Base-by-base conservation (phyloP, 2,329 filamentous ascomycete genomes). In the Colletotrichum costaricense region DNA sequence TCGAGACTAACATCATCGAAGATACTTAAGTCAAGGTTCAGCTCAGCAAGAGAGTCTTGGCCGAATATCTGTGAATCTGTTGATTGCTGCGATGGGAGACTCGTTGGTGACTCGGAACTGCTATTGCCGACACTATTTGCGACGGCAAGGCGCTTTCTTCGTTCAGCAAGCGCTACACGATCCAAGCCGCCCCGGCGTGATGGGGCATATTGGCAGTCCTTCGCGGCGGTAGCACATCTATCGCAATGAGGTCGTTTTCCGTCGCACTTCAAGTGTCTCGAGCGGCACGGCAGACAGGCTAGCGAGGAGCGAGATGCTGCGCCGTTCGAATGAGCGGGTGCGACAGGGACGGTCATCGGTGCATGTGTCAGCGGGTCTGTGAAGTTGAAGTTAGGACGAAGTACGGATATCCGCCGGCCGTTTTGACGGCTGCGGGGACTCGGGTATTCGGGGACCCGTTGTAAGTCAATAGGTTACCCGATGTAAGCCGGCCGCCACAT, bases 211-310 rank as follows among this genome's bases (percentile, higher is more conserved):
- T 83, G 81, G 72, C 88, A 90, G 2, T 84, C 80, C 30, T 84
- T 84, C 9, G 81, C 80, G 56, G 86, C 83, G 11, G 81, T 78
- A 30, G 76, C 75, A 75, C 88, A 90, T 67, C 87, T 81, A 9
- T 76, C 79, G 72, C 87, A 88, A 60, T 81, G 83, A 5, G 87
- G 86, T 19, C 84, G 82, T 35, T 83, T 83, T 14, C 85, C 87
- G 76, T 89, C 86, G 77, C 88, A 90, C 76, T 88, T 88, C 46
- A 89, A 78, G 77, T 89, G 88, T 42, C 86, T 81, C 26, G 81
- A 85, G 24, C 88, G 84, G 72, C 88, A 89, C 33, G 85, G 84
- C 11, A 88, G 84, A 76, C 88, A 90, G 16, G 88, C 88, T 65
- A 86, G 75, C 2, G 81, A 79, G 0, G 80, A 82, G 52, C 78